Evolutionary conservation across 2,329 filamentous ascomycete species (phyloP).

Genomic region (Colletotrichum eleusines): DNA sequence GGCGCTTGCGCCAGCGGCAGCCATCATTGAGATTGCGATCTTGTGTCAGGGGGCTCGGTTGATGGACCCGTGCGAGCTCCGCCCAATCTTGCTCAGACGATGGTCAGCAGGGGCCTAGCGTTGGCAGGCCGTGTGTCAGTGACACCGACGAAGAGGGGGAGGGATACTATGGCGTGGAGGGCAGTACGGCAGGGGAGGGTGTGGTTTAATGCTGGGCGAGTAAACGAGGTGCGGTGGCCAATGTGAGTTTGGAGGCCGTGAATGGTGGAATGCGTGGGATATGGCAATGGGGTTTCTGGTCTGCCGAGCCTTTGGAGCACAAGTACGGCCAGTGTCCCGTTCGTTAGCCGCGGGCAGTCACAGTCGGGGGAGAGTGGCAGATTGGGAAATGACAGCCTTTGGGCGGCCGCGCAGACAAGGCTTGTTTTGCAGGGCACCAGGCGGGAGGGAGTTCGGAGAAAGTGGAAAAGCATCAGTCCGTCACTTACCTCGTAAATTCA

Average conservation of each 20-base stretch:
- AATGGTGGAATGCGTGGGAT: constrained; percentile 30
- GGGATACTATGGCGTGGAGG: constrained; percentile 9
- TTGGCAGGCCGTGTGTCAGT: constrained; percentile 20
- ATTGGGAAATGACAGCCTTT: not conserved
- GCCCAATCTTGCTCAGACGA: constrained; percentile 28
- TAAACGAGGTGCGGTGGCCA: constrained; percentile 22
- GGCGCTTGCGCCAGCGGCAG: constrained; percentile 46
- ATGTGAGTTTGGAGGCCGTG: constrained; percentile 16
- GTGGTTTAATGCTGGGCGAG: constrained; percentile 10
- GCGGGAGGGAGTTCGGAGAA: constrained; percentile 22
- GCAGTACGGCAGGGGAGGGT: constrained; percentile 6
- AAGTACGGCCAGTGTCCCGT: not conserved
- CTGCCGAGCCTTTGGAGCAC: constrained; percentile 10
- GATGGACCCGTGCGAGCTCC: constrained; percentile 18
- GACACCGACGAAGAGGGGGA: constrained; percentile 16
- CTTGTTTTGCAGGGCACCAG: constrained; percentile 19
- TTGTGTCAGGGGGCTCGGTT: constrained; percentile 22
- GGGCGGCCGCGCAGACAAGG: not conserved
- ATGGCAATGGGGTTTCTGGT: constrained; percentile 28
- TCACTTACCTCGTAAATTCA: constrained; percentile 7
- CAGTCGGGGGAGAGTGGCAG: constrained; percentile 21
- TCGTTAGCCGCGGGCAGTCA: constrained; percentile 19
- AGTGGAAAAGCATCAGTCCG: constrained; percentile 10
- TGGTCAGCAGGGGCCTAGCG: constrained; percentile 29
- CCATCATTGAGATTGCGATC: constrained; percentile 50